Evolutionary conservation across 2,329 filamentous ascomycete genomes (phyloP).

Genomic region (Phaeosphaeria sp.): DNA sequence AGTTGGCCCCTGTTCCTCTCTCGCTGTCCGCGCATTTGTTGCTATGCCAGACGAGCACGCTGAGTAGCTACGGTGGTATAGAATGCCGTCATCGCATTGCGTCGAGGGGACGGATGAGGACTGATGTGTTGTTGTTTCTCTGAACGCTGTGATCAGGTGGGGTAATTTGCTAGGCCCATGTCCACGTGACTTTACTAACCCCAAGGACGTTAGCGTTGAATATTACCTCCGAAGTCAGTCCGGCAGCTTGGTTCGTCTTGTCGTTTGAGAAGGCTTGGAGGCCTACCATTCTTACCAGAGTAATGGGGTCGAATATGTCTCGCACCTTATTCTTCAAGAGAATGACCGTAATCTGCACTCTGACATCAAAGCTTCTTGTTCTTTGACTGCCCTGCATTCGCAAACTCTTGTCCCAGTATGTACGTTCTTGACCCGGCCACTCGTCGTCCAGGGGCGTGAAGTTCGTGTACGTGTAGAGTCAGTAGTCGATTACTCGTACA

Average conservation of each 20-base stretch:
- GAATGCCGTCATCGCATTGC: constrained; percentile 8
- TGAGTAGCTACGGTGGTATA: not conserved
- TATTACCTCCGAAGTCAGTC: constrained; percentile 25
- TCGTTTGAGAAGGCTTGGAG: not conserved
- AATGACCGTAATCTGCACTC: not conserved
- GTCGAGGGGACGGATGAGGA: not conserved
- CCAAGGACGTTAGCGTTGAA: constrained; percentile 7
- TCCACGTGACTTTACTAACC: constrained; percentile 40
- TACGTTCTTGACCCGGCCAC: not conserved
- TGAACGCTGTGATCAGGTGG: constrained; percentile 37
- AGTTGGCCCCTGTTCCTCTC: constrained; percentile 32
- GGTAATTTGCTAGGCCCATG: constrained; percentile 34
- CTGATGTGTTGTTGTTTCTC: constrained; percentile 32
- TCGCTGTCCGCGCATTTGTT: constrained; percentile 15
- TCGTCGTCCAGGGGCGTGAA: not conserved
- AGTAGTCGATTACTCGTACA: not conserved
- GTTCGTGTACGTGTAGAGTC: not conserved
- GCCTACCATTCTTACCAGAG: not conserved
- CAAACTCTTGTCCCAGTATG: not conserved
- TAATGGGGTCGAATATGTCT: not conserved
- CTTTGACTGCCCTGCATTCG: not conserved
- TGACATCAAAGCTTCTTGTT: not conserved
- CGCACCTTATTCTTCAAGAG: not conserved
- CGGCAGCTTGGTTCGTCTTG: constrained; percentile 4
- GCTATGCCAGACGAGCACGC: not conserved